Base-by-base conservation (phyloP, 2,329 filamentous ascomycete genomes). In the Microcyclosporella mali region DNA sequence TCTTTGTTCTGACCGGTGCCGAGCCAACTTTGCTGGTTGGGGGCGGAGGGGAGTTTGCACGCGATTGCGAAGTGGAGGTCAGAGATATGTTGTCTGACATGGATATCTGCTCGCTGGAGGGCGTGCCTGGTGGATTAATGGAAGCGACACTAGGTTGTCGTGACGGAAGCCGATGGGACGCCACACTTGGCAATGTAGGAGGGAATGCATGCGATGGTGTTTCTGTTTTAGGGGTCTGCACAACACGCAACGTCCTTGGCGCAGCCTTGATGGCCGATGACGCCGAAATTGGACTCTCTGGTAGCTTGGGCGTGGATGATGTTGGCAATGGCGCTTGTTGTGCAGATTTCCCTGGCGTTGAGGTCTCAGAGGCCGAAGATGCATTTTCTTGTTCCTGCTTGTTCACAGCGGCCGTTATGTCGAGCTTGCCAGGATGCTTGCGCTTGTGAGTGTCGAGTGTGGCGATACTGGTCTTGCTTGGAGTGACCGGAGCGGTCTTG, bases 71-170 rank as follows among this genome's bases (percentile, higher is more conserved):
- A 2, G 80, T 74, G 12, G 85, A 89, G 3, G 86, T 74, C 16
- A 88, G 70, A 0, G 84, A 88, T 9, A 84, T 80, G 41, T 77
- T 86, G 58, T 90, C 85, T 9, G 58, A 60, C 17, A 61, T 58
- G n/a, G 84, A 88, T 28, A 86, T 72, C 43, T 79, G 71, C 56
- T 89, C 85, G 57, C 84, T 88, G 1, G 70, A 77, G 0, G 85
- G 84, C 1, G 85, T 88, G 19, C 79, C 80, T n/a, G 85, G 84
- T 6, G 77, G 71, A 43, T 82, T 77, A 37, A 73, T 65, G 1
- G 78, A 80, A 6, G 77, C 74, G 10, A 81, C 62, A 46, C 70
- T 77, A 4, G 71, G 68, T 56, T 77, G 71, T 18, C 74, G 67
- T 15, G 72, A 74, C 6, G 70, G 63, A 12, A 71, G 54, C 40